Evolutionary conservation across 1,284 basidiomycete genomes (phyloP).

Genomic region (Hymenochaete sp.): DNA sequence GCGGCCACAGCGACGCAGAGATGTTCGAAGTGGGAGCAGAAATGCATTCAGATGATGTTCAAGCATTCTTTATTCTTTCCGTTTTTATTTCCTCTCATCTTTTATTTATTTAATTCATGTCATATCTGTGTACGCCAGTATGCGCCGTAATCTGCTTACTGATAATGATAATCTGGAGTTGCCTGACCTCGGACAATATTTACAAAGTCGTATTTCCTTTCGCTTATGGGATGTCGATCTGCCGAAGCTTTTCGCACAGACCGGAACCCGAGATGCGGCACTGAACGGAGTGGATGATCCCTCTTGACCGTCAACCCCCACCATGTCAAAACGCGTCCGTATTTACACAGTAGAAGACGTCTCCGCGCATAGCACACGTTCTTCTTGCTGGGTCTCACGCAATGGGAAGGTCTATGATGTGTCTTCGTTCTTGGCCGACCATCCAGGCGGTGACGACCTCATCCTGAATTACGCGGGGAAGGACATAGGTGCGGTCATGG

Average conservation of each 20-base stretch:
- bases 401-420: slow-evolving; percentile 76
- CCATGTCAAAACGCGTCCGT: slow-evolving; percentile 56
- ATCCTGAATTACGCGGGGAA: slow-evolving; percentile 76
- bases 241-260: no score
- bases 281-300: no score
- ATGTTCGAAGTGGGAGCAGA: slow-evolving; percentile 77
- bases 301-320: no score
- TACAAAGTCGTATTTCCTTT: no score
- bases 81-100: no score
- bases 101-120: no score
- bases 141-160: no score
- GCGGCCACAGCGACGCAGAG: slow-evolving; percentile 61
- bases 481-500: slow-evolving; percentile 80
- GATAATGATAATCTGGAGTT: no score
- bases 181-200: no score
- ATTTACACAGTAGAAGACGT: slow-evolving; percentile 72
- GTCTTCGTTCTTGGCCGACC: slow-evolving; percentile 65
- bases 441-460: slow-evolving; percentile 81
- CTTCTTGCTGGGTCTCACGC: slow-evolving; percentile 70
- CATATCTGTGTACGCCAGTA: no score
- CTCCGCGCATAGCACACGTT: slow-evolving; percentile 41
- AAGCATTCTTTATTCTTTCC: slow-evolving; percentile 14
- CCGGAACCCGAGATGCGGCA: no score
- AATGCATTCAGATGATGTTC: slow-evolving; percentile 63
- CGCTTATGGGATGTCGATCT: no score